phyloP scores from a whole-genome alignment of 257 asterid genomes.

The Nyctanthes arbortristis region DNA sequence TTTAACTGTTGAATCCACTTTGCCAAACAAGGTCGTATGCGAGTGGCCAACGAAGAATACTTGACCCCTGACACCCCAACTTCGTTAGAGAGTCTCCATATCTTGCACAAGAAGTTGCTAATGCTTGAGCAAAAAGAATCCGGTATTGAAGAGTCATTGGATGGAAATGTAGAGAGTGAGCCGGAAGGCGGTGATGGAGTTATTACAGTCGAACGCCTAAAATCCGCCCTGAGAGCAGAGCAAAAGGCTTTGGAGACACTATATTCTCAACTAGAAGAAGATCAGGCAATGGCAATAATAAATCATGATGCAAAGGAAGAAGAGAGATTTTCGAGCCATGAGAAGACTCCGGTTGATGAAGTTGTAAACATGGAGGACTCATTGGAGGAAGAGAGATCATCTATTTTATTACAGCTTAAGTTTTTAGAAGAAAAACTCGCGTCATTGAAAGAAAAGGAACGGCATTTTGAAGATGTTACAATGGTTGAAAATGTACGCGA shows the following conservation, averaged over 20 bases:
- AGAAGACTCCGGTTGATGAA: no score
- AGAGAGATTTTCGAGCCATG: not conserved
- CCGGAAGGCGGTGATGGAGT: conserved; percentile 9
- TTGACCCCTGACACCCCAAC: not conserved
- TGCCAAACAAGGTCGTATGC: not conserved
- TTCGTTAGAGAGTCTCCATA: not conserved
- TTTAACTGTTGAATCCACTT: no score
- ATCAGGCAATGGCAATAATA: conserved; percentile 53
- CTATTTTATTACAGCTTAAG: not conserved
- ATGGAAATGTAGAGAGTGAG: not conserved
- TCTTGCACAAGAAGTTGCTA: not conserved
- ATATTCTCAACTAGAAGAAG: conserved; percentile 47
- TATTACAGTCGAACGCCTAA: conserved; percentile 30
- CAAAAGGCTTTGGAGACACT: conserved; percentile 38
- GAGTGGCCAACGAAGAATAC: not conserved
- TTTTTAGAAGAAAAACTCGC: not conserved
- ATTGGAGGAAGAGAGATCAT: not conserved
- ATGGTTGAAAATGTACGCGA: not conserved
- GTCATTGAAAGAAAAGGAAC: not conserved
- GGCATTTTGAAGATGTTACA: not conserved
- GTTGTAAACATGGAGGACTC: not conserved
- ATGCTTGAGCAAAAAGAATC: no score
- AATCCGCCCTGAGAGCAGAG: conserved; percentile 37
- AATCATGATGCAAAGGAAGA: not conserved
- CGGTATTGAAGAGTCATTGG: not conserved